Conservation (phyloP, 2,329 filamentous ascomycete genomes). For the Alternaria angustiovoidea region DNA sequence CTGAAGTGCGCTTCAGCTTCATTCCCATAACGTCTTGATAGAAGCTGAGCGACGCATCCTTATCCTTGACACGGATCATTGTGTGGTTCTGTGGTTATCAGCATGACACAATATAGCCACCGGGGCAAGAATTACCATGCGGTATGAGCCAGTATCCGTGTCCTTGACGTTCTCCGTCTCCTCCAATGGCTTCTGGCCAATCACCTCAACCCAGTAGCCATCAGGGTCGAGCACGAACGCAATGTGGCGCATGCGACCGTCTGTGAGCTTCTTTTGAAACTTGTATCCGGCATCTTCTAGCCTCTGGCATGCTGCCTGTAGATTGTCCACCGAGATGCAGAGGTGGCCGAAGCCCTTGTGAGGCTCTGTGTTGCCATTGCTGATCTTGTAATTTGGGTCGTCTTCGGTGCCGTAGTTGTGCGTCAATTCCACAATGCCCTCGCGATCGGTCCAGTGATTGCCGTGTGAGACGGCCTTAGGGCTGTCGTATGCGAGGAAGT, state of each 20-base stretch:
- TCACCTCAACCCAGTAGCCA: conserved; percentile 75
- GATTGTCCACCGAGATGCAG: conserved; percentile 72
- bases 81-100: conserved; percentile 73
- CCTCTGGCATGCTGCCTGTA: conserved; percentile 88
- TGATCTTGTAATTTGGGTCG: conserved; percentile 79
- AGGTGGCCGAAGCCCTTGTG: conserved; percentile 86
- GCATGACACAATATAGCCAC: not conserved
- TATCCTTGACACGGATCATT: conserved; percentile 89
- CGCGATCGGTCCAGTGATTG: conserved; percentile 79
- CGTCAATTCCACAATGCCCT: conserved; percentile 87
- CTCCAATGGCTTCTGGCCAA: conserved; percentile 75
- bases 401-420: conserved; percentile 89
- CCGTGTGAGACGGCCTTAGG: conserved; percentile 76
- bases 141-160: conserved; percentile 79
- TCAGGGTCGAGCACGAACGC: conserved; percentile 92
- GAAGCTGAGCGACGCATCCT: conserved; percentile 57
- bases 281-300: conserved; percentile 89
- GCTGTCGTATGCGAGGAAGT: conserved; percentile 91
- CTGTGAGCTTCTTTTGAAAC: conserved; percentile 93
- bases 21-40: conserved; percentile 85
- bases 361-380: conserved; percentile 92
- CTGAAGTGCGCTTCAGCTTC: conserved; percentile 76
- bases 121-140: conserved; percentile 57
- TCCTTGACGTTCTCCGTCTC: conserved; percentile 74
- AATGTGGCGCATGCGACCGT: conserved; percentile 76